Evolutionary conservation across 1,284 basidiomycete species (phyloP).

Genomic region (Cryptococcus hybrid): DNA sequence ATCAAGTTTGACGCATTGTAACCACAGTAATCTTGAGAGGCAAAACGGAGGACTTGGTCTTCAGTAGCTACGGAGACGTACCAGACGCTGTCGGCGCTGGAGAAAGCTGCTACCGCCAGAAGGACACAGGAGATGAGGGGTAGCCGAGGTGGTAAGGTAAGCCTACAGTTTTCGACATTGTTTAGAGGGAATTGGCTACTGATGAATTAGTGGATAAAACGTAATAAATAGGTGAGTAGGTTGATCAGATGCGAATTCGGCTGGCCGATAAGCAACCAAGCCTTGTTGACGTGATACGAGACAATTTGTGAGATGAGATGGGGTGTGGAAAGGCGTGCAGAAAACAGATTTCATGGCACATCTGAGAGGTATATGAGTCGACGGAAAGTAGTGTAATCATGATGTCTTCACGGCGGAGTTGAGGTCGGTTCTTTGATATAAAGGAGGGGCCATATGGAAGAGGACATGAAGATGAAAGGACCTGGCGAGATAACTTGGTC

Average conservation of each 20-base stretch:
- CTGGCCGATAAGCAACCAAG: too few relatives aligned
- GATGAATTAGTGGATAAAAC: background rate
- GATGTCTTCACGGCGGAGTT: too few relatives aligned
- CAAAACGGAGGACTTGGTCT: conserved; percentile 26
- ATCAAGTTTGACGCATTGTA: conserved; percentile 37
- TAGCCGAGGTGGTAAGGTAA: conserved; percentile 38
- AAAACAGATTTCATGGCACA: too few relatives aligned
- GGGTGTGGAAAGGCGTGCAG: too few relatives aligned
- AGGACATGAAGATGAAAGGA: too few relatives aligned
- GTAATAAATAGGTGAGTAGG: background rate
- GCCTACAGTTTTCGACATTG: conserved; percentile 25
- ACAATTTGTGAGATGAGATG: background rate
- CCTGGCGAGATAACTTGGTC: too few relatives aligned
- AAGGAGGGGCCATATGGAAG: too few relatives aligned
- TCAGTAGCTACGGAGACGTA: conserved; percentile 28
- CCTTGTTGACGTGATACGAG: background rate
- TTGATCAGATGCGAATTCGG: background rate
- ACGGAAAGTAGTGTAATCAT: too few relatives aligned
- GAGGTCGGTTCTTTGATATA: too few relatives aligned
- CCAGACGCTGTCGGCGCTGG: conserved; percentile 34
- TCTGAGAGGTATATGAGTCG: too few relatives aligned
- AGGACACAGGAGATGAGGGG: conserved; percentile 27
- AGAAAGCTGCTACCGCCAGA: conserved; percentile 32
- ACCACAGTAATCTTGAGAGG: conserved; percentile 33
- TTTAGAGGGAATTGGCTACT: conserved; percentile 8